Conservation (phyloP, 2,329 filamentous ascomycete genomes). For the Colletotrichum somersetense region DNA sequence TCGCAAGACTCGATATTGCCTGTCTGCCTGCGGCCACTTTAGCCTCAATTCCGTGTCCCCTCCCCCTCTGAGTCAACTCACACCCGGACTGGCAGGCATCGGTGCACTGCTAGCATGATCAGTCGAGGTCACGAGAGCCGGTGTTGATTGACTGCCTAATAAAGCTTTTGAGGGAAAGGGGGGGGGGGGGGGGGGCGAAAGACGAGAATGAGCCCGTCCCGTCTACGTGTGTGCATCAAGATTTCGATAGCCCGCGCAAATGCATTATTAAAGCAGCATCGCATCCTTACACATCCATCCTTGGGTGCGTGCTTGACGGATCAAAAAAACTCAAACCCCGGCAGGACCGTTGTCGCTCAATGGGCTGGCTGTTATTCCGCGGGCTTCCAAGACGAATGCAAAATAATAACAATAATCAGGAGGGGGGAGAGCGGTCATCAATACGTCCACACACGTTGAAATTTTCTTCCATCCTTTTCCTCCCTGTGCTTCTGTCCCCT, state of each 20-base stretch:
- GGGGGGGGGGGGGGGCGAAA: too few relatives aligned
- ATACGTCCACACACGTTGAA: constrained; percentile 9
- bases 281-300: constrained; percentile 6
- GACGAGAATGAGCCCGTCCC: background rate
- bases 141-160: too few relatives aligned
- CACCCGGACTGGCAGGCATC: background rate
- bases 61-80: background rate
- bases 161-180: background rate
- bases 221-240: constrained; percentile 12
- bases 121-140: background rate
- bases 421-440: constrained; percentile 17
- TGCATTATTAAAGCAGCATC: constrained; percentile 21
- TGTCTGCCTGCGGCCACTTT: constrained; percentile 7
- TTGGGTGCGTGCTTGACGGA: constrained; percentile 12
- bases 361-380: constrained; percentile 20
- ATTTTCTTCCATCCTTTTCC: constrained; percentile 15
- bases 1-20: background rate
- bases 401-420: background rate
- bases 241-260: constrained; percentile 1
- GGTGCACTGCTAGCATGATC: constrained; percentile 3
- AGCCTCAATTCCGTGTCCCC: background rate
- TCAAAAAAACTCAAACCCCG: constrained; percentile 25
- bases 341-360: constrained; percentile 20
- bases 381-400: constrained; percentile 13
- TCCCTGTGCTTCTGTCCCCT: constrained; percentile 5